phyloP scores from a whole-genome alignment of 1,284 basidiomycete genomes.

The Pyrrhoderma noxium region DNA sequence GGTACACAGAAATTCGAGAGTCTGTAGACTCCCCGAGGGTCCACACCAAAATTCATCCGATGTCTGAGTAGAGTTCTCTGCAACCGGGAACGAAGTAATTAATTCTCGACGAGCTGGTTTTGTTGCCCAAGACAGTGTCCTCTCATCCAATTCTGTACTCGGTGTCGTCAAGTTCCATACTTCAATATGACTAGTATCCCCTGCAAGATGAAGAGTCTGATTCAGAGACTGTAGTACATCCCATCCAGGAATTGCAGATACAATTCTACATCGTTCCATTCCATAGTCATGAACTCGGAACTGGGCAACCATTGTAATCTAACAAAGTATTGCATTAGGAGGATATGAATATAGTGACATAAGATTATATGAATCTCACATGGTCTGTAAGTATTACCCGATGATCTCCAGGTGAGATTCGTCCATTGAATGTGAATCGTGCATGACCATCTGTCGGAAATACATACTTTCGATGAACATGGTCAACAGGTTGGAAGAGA shows the following conservation, averaged over 20 bases:
- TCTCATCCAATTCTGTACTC: slow-evolving; percentile 9
- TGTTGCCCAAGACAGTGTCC: slow-evolving; percentile 13
- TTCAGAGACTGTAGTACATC: slow-evolving; percentile 10
- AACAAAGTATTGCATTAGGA: background rate
- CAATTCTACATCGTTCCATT: slow-evolving; percentile 17
- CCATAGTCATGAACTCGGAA: slow-evolving; percentile 18
- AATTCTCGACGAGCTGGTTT: slow-evolving; percentile 9
- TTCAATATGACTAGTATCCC: slow-evolving; percentile 13
- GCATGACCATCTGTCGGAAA: slow-evolving; percentile 16
- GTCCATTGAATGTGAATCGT: slow-evolving; percentile 16
- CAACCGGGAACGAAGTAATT: slow-evolving; percentile 1
- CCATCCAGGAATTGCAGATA: slow-evolving; percentile 13
- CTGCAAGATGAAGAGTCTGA: slow-evolving; percentile 14
- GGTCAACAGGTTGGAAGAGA: slow-evolving; percentile 16
- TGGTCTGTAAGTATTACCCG: slow-evolving; percentile 15
- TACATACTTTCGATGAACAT: slow-evolving; percentile 11
- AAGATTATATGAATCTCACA: slow-evolving; percentile 1
- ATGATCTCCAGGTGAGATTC: slow-evolving; percentile 16
- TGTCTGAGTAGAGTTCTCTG: slow-evolving; percentile 11
- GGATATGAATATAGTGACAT: too few relatives aligned
- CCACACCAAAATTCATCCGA: slow-evolving; percentile 18
- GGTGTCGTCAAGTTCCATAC: slow-evolving; percentile 12
- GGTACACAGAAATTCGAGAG: slow-evolving; percentile 12
- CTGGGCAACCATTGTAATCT: slow-evolving; percentile 18
- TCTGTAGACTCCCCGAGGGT: slow-evolving; percentile 14